Conservation (phyloP, 257 asterid genomes). For the Ilex aquifolium region DNA sequence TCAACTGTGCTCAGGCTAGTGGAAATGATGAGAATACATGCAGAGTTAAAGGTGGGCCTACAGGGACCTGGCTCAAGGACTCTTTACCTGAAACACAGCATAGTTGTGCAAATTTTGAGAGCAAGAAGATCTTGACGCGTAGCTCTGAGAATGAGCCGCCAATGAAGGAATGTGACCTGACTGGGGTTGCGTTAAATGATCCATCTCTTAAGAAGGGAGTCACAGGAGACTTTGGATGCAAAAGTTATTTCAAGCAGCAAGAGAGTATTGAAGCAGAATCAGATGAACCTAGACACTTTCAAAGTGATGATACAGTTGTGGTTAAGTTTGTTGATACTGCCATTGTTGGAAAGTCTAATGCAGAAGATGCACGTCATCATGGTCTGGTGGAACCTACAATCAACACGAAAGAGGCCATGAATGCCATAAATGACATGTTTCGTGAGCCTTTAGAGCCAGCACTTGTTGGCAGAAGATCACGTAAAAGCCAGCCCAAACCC, state of each 20-base stretch:
- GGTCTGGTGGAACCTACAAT: too few species aligned
- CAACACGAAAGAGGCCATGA: too few species aligned
- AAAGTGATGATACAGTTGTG: too few species aligned
- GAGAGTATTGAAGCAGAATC: slow-evolving; percentile 13
- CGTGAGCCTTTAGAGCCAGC: too few species aligned
- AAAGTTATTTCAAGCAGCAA: slow-evolving; percentile 9
- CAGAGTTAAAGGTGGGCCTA: slow-evolving; percentile 13
- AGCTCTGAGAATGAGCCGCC: slow-evolving; percentile 21
- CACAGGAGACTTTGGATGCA: slow-evolving; percentile 13
- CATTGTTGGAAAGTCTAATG: too few species aligned
- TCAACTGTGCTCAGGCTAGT: slow-evolving; percentile 18
- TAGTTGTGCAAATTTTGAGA: slow-evolving; percentile 11
- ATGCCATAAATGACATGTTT: too few species aligned
- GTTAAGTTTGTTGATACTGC: too few species aligned
- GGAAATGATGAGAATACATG: slow-evolving; percentile 24
- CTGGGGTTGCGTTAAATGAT: slow-evolving; percentile 14
- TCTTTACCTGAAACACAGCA: slow-evolving; percentile 16
- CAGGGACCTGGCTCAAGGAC: slow-evolving; percentile 9
- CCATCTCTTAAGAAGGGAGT: slow-evolving; percentile 16
- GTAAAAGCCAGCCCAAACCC: too few species aligned
- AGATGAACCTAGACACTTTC: slow-evolving; percentile 2
- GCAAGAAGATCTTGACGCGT: slow-evolving; percentile 21
- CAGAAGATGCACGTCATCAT: too few species aligned
- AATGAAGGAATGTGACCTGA: slow-evolving; percentile 13
- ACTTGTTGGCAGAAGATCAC: too few species aligned